These are phyloP conservation scores for Saccharomycopsis phalli DNA, from an alignment of 1,139 yeast genomes.

Conservation along the genomic window DNA sequence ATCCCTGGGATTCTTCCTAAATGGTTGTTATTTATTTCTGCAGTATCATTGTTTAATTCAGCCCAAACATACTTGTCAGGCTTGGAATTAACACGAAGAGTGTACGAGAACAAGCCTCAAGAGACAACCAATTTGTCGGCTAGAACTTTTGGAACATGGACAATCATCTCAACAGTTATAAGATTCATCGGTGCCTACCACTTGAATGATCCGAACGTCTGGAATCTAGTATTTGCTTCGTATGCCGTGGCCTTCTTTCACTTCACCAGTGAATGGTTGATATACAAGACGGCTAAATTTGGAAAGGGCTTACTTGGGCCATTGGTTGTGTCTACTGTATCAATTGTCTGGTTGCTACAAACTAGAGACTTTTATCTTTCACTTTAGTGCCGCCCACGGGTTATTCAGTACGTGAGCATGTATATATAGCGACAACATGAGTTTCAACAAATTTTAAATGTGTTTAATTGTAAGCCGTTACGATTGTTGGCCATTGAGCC, in stretches of 20 bases:
- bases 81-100: slow-evolving; percentile 63
- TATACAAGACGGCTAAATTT: slow-evolving; percentile 67
- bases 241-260: slow-evolving; percentile 78
- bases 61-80: slow-evolving; percentile 78
- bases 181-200: slow-evolving; percentile 84
- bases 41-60: slow-evolving; percentile 85
- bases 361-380: slow-evolving; percentile 43
- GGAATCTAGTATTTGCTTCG: slow-evolving; percentile 73
- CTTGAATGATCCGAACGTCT: slow-evolving; percentile 58
- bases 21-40: slow-evolving; percentile 71
- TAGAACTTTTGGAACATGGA: slow-evolving; percentile 98
- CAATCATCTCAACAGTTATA: slow-evolving; percentile 74
- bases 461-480: no score
- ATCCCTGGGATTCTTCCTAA: slow-evolving; percentile 50
- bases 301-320: slow-evolving; percentile 92
- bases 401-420: background rate
- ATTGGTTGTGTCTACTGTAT: slow-evolving; percentile 51
- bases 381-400: slow-evolving; percentile 1
- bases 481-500: no score
- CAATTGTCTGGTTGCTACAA: slow-evolving; percentile 51
- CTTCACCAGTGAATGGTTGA: slow-evolving; percentile 75
- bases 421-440: no score
- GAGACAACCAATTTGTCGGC: slow-evolving; percentile 75
- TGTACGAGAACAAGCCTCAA: slow-evolving; percentile 59
- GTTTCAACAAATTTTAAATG: no score